Base-by-base conservation (phyloP, 2,329 filamentous ascomycete species). In the Tolypocladium inflatum region DNA sequence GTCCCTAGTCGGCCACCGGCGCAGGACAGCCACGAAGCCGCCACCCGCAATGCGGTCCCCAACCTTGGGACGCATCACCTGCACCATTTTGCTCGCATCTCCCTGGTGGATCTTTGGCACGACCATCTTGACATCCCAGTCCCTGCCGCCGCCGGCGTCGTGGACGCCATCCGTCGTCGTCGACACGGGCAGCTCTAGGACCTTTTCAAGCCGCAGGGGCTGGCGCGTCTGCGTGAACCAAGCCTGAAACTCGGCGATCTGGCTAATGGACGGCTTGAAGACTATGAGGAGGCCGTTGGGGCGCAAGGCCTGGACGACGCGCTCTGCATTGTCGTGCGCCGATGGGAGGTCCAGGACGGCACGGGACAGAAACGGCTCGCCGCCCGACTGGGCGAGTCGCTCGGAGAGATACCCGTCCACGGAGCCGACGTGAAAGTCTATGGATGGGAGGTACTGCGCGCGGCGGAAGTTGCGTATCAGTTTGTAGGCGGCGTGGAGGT, bases 231-330 rank as follows among this genome's bases (percentile, higher is more conserved):
- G 72, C 58, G 79, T 79, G 38, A 85, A 57, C 73, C 73, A 74
- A 23, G 66, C 59, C 43, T 70, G 66, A 59, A 86, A 88, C 6
- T 85, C 80, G 45, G 80, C 84, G 57, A 93, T 87, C 70, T 93
- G 90, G 11, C 89, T 91, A 59, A 94, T 84, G 64, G 85, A 90
- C 0, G 90, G 90, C 62, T 84, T 85, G 73, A 91, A 94, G 1
- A 91, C 78, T 17, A 88, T 76, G 38, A 93, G 74, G 10, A 82
- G 74, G 0, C 85, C 89, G 65, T 88, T 82, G 2, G 81, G 77
- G 43, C 81, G 81, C 56, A 94, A 71, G 17, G 85, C 82, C n/a
- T 76, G 67, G 6, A 80, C 73, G 26, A 86, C 75, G 33, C 74
- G 73, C 2, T 73, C 71, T 2, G 73, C 71, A 37, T 74, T 66